A percentile compares a stretch with the other conserved stretches of the same genome.
Conservation (phyloP, 2,329 filamentous ascomycete genomes). For the Dothidotthia symphoricarpi region DNA sequence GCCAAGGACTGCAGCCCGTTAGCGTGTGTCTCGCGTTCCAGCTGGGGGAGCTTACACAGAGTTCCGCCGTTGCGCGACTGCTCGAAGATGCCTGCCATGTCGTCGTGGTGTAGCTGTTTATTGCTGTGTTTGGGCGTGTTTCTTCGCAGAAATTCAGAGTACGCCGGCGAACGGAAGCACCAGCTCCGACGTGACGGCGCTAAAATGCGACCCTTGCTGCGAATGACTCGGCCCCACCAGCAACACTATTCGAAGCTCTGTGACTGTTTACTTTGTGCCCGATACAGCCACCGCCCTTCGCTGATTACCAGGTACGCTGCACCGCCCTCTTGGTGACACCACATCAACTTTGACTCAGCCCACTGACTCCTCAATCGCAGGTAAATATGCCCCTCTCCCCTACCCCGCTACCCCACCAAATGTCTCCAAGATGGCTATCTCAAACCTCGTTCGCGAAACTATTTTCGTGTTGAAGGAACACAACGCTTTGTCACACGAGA, state of each 20-base stretch:
- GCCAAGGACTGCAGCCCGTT: slow-evolving; percentile 66
- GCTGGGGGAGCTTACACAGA: slow-evolving; percentile 61
- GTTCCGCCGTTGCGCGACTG: slow-evolving; percentile 89
- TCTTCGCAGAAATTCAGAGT: slow-evolving; percentile 1
- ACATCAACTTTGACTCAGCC: slow-evolving; percentile 4
- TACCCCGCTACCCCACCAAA: slow-evolving; percentile 39
- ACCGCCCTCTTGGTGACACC: slow-evolving; percentile 3
- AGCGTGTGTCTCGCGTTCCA: not conserved
- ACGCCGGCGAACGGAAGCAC: slow-evolving; percentile 25
- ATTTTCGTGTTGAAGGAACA: too few species aligned
- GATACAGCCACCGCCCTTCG: slow-evolving; percentile 1
- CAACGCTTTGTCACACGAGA: too few species aligned
- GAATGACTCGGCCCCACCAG: slow-evolving; percentile 31
- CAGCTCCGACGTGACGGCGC: slow-evolving; percentile 20
- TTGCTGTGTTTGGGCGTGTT: slow-evolving; percentile 27
- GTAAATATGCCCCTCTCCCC: slow-evolving; percentile 14
- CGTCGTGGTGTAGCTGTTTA: slow-evolving; percentile 33
- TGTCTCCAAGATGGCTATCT: not conserved
- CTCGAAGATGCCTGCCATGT: slow-evolving; percentile 95
- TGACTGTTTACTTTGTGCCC: slow-evolving; percentile 16
- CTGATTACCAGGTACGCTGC: slow-evolving; percentile 9
- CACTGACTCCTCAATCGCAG: slow-evolving; percentile 25
- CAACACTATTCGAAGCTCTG: slow-evolving; percentile 23
- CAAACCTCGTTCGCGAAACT: not conserved
- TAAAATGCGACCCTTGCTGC: slow-evolving; percentile 18